A percentile compares a stretch with the other conserved stretches of the same genome.
phyloP scores from a whole-genome alignment of 2,329 filamentous ascomycete genomes.

The Pyrenophora teres region DNA sequence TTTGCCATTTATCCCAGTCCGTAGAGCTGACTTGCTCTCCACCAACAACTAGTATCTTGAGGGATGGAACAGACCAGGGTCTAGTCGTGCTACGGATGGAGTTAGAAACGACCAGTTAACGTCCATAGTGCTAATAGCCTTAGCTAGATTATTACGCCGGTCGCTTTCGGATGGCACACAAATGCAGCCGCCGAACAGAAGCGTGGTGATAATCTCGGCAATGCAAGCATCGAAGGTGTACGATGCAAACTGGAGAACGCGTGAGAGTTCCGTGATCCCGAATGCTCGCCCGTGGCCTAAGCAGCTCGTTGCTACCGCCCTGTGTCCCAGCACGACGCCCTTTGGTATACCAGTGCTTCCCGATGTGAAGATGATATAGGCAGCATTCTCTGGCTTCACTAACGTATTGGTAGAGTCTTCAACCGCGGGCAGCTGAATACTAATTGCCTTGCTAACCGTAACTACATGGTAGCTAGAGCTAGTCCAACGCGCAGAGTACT shows the following conservation, averaged over 20 bases:
- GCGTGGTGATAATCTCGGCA: slow-evolving; percentile 59
- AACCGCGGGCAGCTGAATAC: not conserved
- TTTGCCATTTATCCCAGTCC: too few species aligned
- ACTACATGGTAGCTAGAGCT: too few species aligned
- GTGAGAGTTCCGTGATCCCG: too few species aligned
- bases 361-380: slow-evolving; percentile 63
- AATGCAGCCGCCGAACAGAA: slow-evolving; percentile 60
- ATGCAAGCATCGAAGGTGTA: too few species aligned
- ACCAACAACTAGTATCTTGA: slow-evolving; percentile 3
- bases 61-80: slow-evolving; percentile 9
- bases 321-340: slow-evolving; percentile 36
- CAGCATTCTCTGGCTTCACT: not conserved
- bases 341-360: slow-evolving; percentile 53
- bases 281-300: too few species aligned
- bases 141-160: slow-evolving; percentile 58
- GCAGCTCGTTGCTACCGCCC: slow-evolving; percentile 54
- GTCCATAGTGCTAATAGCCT: slow-evolving; percentile 49
- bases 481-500: slow-evolving; percentile 14
- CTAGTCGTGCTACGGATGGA: too few species aligned
- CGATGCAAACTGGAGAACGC: too few species aligned
- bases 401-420: not conserved
- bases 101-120: slow-evolving; percentile 14
- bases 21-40: slow-evolving; percentile 1
- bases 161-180: slow-evolving; percentile 55
- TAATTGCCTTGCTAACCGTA: not conserved